phyloP scores from a whole-genome alignment of 2,329 filamentous ascomycete genomes.

The Venturia aucupariae region DNA sequence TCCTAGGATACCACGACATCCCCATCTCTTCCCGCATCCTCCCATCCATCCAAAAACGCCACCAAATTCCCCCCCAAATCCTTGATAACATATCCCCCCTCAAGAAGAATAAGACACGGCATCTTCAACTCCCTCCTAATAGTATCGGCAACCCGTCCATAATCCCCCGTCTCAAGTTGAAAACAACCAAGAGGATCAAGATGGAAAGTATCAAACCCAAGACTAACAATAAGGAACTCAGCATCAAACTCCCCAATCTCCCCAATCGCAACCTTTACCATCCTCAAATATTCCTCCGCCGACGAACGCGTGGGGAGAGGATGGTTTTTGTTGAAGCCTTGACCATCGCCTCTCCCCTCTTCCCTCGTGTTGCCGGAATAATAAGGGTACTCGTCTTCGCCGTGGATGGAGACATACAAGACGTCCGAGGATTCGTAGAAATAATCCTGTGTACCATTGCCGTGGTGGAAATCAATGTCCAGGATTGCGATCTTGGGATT shows the following conservation, averaged over 20 bases:
- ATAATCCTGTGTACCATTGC: slow-evolving; percentile 23
- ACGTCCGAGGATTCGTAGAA: slow-evolving; percentile 25
- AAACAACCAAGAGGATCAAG: slow-evolving; percentile 19
- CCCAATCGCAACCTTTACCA: slow-evolving; percentile 16
- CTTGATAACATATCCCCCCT: slow-evolving; percentile 15
- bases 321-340: slow-evolving; percentile 18
- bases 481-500: slow-evolving; percentile 19
- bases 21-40: neutral
- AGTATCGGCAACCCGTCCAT: neutral
- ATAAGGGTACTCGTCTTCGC: slow-evolving; percentile 27
- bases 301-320: neutral
- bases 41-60: slow-evolving; percentile 13
- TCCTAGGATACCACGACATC: no score
- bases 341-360: slow-evolving; percentile 17
- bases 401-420: slow-evolving; percentile 27
- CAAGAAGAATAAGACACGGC: slow-evolving; percentile 12
- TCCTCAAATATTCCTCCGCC: slow-evolving; percentile 4
- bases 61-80: slow-evolving; percentile 10
- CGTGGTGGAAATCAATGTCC: slow-evolving; percentile 24
- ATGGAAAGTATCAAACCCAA: slow-evolving; percentile 22
- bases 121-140: neutral
- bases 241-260: slow-evolving; percentile 17
- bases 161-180: slow-evolving; percentile 15
- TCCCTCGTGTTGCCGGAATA: slow-evolving; percentile 20
- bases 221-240: slow-evolving; percentile 20